Base-by-base conservation (phyloP, 2,329 filamentous ascomycete species). In the Cladophialophora immunda region DNA sequence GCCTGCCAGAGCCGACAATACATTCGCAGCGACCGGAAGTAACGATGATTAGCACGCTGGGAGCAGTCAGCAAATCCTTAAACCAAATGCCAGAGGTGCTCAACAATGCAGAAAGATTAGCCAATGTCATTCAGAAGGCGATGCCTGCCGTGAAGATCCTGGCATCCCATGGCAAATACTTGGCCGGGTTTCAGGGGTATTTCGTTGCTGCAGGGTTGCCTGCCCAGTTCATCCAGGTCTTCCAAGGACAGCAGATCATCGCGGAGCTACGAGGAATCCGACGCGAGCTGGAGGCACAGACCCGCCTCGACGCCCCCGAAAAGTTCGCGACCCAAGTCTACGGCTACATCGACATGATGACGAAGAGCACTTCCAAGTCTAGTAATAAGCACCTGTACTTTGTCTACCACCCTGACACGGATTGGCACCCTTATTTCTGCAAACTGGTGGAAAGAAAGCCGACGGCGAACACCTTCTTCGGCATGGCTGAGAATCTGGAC, bases 271-370 rank as follows among this genome's bases (percentile, higher is more conserved):
- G 45, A 2, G 45, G 45, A 7, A 50, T 50, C 3, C 45, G 45
- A 13, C 45, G 45, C 11, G 45, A 50, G 45, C 45, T 50, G 3
- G 45, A 25, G 45, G 45, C 45, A 11, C 45, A 50, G 45, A 50
- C 45, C 7, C 45, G 45, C 3, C 19, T 50, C 3, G 45, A 50
- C n/a, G 45, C 45, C 1, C 45, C 45, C 1, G 45, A 50, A 25
- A 50, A 50, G 45, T 50, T 50, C 22, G 45, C 45, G 7, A 15
- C 9, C 4, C 45, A 50, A 5, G 45, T 50, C 19, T 11, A 50
- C 45, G 45, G 45, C 7, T 50, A 50, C 45, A 50, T 50, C 45
- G 45, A 50, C 45, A 50, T 50, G 45, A 50, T 50, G 45, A 50
- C 45, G 19, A 50, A 50, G 22, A 50, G 45, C 45, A 50, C 45